These are phyloP conservation scores for Cyclostephanos tholiformis DNA, from an alignment of 108 stramenopile species.

Conservation along the genomic window DNA sequence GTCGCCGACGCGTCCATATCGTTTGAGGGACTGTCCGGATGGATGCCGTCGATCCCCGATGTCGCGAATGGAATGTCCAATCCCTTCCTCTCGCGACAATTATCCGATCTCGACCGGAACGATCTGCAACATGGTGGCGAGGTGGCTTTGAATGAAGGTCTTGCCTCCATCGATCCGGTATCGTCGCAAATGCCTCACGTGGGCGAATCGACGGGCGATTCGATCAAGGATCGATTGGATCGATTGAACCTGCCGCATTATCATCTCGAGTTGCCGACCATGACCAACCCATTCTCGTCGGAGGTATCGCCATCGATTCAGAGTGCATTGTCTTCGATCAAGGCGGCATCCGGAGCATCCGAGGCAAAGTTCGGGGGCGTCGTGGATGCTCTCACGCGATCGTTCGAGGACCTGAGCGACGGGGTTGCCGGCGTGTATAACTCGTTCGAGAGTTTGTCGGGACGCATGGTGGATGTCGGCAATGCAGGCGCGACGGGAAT, in stretches of 20 bases:
- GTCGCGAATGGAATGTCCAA: not conserved
- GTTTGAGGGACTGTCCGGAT: slow-evolving; percentile 3
- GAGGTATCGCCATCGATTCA: not conserved
- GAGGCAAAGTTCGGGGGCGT: not conserved
- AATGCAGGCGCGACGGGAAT: slow-evolving; percentile 12
- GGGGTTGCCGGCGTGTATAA: not conserved
- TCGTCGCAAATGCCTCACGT: not conserved
- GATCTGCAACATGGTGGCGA: not conserved
- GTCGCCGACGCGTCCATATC: not conserved
- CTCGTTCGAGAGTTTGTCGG: slow-evolving; percentile 11
- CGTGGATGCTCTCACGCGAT: not conserved
- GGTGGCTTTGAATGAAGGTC: not conserved
- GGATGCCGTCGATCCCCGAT: not conserved
- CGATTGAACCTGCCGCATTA: not conserved
- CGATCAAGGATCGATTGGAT: slow-evolving; percentile 6
- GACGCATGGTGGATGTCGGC: slow-evolving; percentile 17
- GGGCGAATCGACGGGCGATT: not conserved
- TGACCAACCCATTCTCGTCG: not conserved
- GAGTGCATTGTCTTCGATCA: not conserved
- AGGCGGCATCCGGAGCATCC: not conserved
- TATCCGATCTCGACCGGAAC: slow-evolving; percentile 4
- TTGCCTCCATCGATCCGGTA: not conserved
- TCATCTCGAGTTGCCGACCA: slow-evolving; percentile 2
- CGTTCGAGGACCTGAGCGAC: not conserved
- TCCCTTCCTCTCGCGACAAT: not conserved